Conservation (phyloP, 1,284 basidiomycete species). For the Cystobasidiaceae sp. region DNA sequence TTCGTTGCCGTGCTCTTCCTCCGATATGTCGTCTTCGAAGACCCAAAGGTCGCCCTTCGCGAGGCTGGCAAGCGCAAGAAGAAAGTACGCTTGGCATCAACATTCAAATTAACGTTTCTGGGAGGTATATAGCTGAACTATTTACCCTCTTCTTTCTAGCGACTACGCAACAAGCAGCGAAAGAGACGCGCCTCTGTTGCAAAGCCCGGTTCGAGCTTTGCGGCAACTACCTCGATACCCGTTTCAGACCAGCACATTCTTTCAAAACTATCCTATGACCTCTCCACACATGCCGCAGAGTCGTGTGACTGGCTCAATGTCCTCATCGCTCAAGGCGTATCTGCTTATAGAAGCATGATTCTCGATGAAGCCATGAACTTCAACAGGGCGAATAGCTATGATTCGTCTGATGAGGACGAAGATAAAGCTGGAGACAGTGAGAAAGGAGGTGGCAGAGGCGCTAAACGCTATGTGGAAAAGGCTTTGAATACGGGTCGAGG, state of each 20-base stretch:
- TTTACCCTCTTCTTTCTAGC: neutral
- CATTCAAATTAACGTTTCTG: neutral
- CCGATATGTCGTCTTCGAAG: slow-evolving; percentile 55
- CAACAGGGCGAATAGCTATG: neutral
- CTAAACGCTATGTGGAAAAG: slow-evolving; percentile 38
- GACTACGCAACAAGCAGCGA: slow-evolving; percentile 11
- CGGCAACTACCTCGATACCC: slow-evolving; percentile 39
- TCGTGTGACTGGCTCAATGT: slow-evolving; percentile 57
- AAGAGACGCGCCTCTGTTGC: slow-evolving; percentile 38
- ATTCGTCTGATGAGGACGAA: neutral
- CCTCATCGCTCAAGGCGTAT: slow-evolving; percentile 52
- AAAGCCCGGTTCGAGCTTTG: slow-evolving; percentile 43
- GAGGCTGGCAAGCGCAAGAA: slow-evolving; percentile 32
- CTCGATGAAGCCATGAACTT: slow-evolving; percentile 26
- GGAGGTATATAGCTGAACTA: neutral
- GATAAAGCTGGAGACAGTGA: neutral
- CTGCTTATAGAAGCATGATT: slow-evolving; percentile 44
- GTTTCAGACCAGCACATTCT: slow-evolving; percentile 49
- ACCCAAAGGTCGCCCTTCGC: slow-evolving; percentile 35
- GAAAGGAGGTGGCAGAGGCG: slow-evolving; percentile 33
- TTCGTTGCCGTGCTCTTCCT: slow-evolving; percentile 51
- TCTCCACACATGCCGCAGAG: slow-evolving; percentile 53
- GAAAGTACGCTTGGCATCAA: slow-evolving; percentile 27
- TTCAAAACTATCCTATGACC: slow-evolving; percentile 52
- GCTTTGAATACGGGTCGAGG: slow-evolving; percentile 34